Conservation (phyloP, 495 filamentous ascomycete species). For the Friedmanniomyces endolithicus region DNA sequence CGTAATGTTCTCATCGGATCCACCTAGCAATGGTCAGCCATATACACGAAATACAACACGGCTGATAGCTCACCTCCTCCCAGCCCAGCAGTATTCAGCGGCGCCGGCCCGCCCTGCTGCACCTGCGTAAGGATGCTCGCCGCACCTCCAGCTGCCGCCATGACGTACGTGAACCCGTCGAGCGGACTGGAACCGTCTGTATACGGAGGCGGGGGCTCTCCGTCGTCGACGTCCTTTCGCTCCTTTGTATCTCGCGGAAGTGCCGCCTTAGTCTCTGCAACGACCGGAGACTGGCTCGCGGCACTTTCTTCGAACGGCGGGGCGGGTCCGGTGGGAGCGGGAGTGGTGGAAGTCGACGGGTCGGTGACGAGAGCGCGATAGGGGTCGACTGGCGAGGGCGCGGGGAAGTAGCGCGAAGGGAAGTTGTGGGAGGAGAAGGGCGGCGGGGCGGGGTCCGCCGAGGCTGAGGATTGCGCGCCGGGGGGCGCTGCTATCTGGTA, state of each 20-base stretch:
- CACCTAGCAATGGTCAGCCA: constrained; percentile 41
- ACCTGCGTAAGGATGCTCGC: constrained; percentile 99
- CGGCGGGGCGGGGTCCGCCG: constrained; percentile 39
- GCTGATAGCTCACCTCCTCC: constrained; percentile 42
- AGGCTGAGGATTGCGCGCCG: constrained; percentile 50
- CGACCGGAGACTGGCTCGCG: constrained; percentile 26
- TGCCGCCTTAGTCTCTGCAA: constrained; percentile 73
- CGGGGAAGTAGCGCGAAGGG: constrained; percentile 27
- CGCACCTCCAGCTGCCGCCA: constrained; percentile 92
- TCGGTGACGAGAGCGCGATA: constrained; percentile 42
- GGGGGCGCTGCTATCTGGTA: constrained; percentile 40
- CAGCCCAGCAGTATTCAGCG: constrained; percentile 57
- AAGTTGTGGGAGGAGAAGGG: constrained; percentile 56
- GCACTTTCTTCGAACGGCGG: constrained; percentile 27
- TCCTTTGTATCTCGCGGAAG: constrained; percentile 69
- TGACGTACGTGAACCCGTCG: constrained; percentile 87
- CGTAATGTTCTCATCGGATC: constrained; percentile 87
- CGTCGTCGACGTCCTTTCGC: constrained; percentile 63
- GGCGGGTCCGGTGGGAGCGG: constrained; percentile 33
- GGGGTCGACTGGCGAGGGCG: constrained; percentile 38
- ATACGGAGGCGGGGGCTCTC: constrained; percentile 90
- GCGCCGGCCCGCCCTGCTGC: constrained; percentile 73
- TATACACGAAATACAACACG: background rate
- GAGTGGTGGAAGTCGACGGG: constrained; percentile 41
- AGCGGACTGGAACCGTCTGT: constrained; percentile 88